Evolutionary conservation across 495 filamentous ascomycete genomes (phyloP).

Genomic region (Neurospora tetraspora): DNA sequence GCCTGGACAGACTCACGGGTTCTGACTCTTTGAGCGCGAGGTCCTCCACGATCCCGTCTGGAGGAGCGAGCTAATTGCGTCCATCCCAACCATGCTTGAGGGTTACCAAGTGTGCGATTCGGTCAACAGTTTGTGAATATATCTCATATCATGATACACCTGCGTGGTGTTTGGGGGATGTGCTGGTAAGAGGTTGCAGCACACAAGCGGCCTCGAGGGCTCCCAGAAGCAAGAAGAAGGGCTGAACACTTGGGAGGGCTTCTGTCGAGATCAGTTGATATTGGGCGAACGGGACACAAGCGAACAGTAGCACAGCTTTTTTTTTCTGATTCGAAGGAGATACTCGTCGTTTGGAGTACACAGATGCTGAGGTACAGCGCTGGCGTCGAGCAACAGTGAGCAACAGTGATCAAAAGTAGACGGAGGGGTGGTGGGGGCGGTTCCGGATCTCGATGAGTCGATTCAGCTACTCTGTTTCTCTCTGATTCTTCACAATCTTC

Average conservation of each 20-base stretch:
- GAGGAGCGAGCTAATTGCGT: constrained; percentile 28
- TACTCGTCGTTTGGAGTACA: neutral
- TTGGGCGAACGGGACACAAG: neutral
- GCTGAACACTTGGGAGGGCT: neutral
- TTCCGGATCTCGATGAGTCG: neutral
- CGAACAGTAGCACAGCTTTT: neutral
- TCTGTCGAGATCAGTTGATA: neutral
- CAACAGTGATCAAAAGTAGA: neutral
- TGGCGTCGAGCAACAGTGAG: neutral
- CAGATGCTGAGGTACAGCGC: neutral
- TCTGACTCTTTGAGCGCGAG: constrained; percentile 31
- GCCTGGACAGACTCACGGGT: constrained; percentile 21
- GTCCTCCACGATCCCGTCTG: constrained; percentile 32
- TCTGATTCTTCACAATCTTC: neutral
- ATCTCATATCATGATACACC: neutral
- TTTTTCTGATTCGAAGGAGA: neutral
- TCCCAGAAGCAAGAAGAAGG: neutral
- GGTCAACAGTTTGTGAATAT: neutral
- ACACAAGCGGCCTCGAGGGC: neutral
- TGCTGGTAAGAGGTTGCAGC: neutral
- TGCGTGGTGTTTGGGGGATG: neutral
- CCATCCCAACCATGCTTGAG: constrained; percentile 26
- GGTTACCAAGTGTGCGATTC: neutral
- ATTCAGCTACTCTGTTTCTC: neutral
- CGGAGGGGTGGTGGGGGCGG: neutral